phyloP scores from a whole-genome alignment of 257 asterid species.

The Solanum bulbocastanum region DNA sequence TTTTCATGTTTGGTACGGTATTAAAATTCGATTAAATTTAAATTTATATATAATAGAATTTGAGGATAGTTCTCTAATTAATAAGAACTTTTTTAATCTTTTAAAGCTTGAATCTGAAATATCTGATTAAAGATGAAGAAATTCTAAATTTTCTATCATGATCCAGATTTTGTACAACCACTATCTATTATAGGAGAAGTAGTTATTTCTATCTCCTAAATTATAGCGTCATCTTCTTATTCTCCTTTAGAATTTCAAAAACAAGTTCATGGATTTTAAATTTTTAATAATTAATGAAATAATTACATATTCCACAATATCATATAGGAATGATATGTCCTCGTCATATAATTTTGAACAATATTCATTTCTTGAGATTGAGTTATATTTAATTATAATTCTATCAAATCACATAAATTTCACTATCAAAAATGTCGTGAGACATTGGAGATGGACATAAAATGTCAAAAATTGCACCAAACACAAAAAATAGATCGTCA shows the following conservation, averaged over 20 bases:
- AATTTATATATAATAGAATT: not conserved
- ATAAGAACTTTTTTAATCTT: too few relatives aligned
- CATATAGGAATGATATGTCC: not conserved
- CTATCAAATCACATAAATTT: not conserved
- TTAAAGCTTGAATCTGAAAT: too few relatives aligned
- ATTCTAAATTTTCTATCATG: too few relatives aligned
- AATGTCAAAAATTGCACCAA: not conserved
- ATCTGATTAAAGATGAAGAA: rapidly evolving
- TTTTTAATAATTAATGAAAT: too few relatives aligned
- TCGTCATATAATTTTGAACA: too few relatives aligned
- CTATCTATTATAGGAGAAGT: not conserved
- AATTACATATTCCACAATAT: not conserved
- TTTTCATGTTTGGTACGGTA: rapidly evolving
- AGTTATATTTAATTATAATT: not conserved
- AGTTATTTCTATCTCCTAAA: not conserved
- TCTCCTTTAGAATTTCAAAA: not conserved
- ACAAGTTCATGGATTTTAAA: not conserved
- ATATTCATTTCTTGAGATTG: not conserved
- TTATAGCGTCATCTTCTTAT: not conserved
- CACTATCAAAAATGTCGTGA: not conserved
- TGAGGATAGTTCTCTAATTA: not conserved
- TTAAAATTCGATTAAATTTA: not conserved
- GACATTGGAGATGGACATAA: not conserved
- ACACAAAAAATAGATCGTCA: not conserved
- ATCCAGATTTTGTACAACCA: not conserved